phyloP scores from a whole-genome alignment of 768 basidiomycete species.

The Xerocomellus intermedius region DNA sequence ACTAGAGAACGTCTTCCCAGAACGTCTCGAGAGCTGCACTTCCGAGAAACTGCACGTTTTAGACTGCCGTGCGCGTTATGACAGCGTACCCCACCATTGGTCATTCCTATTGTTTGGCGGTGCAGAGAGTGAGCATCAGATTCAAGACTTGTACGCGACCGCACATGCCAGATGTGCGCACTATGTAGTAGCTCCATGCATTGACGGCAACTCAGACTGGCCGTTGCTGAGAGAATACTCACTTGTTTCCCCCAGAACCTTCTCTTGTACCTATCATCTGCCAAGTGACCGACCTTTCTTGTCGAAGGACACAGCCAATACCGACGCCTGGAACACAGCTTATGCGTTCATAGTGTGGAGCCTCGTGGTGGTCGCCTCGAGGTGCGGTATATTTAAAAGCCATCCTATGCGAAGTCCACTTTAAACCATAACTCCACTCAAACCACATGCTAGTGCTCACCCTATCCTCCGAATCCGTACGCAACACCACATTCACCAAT shows the following conservation, averaged over 20 bases:
- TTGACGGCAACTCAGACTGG: too few relatives aligned
- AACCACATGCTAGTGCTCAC: conserved; percentile 19
- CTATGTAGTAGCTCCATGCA: too few relatives aligned
- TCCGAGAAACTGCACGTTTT: too few relatives aligned
- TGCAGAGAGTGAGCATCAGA: conserved; percentile 54
- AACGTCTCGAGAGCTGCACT: too few relatives aligned
- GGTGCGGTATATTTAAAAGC: not conserved
- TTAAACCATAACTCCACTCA: not conserved
- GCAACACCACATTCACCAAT: conserved; percentile 20
- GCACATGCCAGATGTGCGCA: conserved; percentile 51
- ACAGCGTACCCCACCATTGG: conserved; percentile 77
- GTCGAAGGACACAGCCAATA: not conserved
- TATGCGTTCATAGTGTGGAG: not conserved
- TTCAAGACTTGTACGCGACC: conserved; percentile 80
- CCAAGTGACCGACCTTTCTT: not conserved
- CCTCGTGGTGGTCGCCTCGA: not conserved
- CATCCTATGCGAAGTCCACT: too few relatives aligned
- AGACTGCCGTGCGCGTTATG: conserved; percentile 25
- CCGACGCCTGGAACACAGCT: not conserved
- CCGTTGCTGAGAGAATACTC: not conserved
- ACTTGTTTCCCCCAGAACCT: not conserved
- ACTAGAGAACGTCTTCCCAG: too few relatives aligned
- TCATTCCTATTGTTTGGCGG: conserved; percentile 81
- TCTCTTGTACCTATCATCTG: not conserved
- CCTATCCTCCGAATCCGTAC: conserved; percentile 20